phyloP scores from a whole-genome alignment of 352 stramenopile genomes.

The Globisporangium nunn region DNA sequence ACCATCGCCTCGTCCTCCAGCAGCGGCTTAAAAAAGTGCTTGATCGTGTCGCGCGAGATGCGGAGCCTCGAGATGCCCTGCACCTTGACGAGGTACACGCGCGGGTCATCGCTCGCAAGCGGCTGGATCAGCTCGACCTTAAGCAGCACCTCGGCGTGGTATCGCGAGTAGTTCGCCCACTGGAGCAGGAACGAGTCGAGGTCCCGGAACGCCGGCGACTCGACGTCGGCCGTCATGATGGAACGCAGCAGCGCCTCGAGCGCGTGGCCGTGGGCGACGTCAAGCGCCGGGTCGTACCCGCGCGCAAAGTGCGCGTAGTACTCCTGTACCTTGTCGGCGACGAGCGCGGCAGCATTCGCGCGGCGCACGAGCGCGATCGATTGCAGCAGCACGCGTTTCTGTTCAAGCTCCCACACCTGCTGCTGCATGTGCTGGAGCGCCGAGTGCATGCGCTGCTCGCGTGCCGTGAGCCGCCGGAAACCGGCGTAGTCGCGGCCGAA shows the following conservation, averaged over 20 bases:
- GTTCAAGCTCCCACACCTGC: constrained; percentile 39
- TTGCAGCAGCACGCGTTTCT: constrained; percentile 31
- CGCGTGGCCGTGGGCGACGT: constrained; percentile 8
- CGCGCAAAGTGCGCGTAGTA: constrained; percentile 45
- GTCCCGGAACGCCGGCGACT: constrained; percentile 39
- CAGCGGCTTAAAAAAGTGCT: constrained; percentile 54
- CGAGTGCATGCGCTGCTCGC: constrained; percentile 20
- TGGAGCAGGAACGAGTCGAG: constrained; percentile 48
- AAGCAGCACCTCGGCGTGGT: constrained; percentile 37
- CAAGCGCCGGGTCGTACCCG: constrained; percentile 34
- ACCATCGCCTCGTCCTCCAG: constrained; percentile 49
- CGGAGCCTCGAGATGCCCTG: constrained; percentile 33
- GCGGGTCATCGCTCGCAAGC: constrained; percentile 25
- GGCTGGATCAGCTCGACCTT: constrained; percentile 26
- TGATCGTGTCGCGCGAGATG: constrained; percentile 57
- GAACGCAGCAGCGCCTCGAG: constrained; percentile 36
- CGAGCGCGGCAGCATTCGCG: constrained; percentile 33
- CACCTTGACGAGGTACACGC: constrained; percentile 33
- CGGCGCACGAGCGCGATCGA: constrained; percentile 33
- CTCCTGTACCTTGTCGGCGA: constrained; percentile 26
- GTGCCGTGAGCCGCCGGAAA: constrained; percentile 26
- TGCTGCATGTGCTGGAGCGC: constrained; percentile 27
- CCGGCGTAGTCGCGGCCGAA: constrained; percentile 20
- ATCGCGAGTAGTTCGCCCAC: constrained; percentile 59
- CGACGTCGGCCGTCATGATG: constrained; percentile 39